Base-by-base conservation (phyloP, 345 rosid species). In the Citrus maxima region DNA sequence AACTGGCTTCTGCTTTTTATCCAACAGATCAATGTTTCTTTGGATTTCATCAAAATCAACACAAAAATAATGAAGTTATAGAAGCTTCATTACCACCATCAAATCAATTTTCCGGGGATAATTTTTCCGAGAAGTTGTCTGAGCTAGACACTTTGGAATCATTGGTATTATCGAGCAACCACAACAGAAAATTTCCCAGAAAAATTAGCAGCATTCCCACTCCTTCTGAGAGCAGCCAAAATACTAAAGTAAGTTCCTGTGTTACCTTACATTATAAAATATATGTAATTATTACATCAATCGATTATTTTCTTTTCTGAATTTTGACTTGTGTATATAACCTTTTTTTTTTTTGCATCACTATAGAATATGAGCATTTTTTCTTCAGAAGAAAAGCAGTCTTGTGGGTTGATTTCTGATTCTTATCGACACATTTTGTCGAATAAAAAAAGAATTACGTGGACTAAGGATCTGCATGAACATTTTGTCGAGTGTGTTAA, bases 391-490 rank as follows among this genome's bases (percentile, higher is more conserved):
- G 51, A 46, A 46, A 46, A 12, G 18, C 16, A 3, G 5, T 13
- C 51, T 46, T 13, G 51, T 46, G 51, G 51, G 51, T 46, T 46
- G 3, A 13, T 46, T 13, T 46, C 18, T 46, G 16, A 46, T 46
- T 46, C 51, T 46, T 46, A 16, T 46, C 0, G 51, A 46, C 51
- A 46, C 14, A 13, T 46, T 46, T 12, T 46, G 51, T 46, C 51
- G 18, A 46, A 46, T 46, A 46, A 46, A 46, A 46, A 13, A 46
- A 12, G 99, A 72, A 86, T 96, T 56, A 84, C 95, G 80, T 93
- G 99, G 97, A 93, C 89, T 76, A 94, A 87, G 72, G 94, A 89
- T 86, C 96, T 95, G 19, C 99, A 95, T 75, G 89, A 92, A 78
- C 92, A 90, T 86, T 95, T 95, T 56, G 96, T 93, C 2, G 89